Conservation (phyloP, 257 asterid genomes). For the Capsicum pubescens region DNA sequence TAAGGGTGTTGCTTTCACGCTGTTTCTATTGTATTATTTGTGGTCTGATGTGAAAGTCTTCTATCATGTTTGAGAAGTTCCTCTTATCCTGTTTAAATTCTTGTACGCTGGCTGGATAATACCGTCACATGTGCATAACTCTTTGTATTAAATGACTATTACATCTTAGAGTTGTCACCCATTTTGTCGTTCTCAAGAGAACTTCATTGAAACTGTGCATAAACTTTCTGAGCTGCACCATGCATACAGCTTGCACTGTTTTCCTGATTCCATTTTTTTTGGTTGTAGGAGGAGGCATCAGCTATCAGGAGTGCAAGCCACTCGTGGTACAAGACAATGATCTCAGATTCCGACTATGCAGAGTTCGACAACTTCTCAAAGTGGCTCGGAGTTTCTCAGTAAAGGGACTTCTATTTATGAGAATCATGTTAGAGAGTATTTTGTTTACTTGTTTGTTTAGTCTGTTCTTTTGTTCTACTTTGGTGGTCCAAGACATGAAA, state of each 20-base stretch:
- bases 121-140: background rate
- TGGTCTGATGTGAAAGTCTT: background rate
- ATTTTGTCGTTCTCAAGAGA: background rate
- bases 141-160: background rate
- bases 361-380: slow-evolving; percentile 87
- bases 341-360: slow-evolving; percentile 80
- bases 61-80: background rate
- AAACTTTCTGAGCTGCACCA: background rate
- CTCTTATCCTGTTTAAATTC: background rate
- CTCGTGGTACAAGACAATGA: slow-evolving; percentile 90
- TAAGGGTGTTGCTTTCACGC: background rate
- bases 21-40: background rate
- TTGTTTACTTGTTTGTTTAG: slow-evolving; percentile 10
- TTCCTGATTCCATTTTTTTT: background rate
- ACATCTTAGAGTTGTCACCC: background rate
- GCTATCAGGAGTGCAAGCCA: slow-evolving; percentile 66
- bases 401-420: slow-evolving; percentile 29
- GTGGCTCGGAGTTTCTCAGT: slow-evolving; percentile 88
- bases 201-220: background rate
- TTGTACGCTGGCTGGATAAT: background rate
- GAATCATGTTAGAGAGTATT: slow-evolving; percentile 1
- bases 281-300: slow-evolving; percentile 73
- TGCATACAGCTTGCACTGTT: background rate
- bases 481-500: slow-evolving; percentile 24
- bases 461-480: slow-evolving; percentile 13